Evolutionary conservation across 257 asterid genomes (phyloP).

Genomic region (Coffea canephora): DNA sequence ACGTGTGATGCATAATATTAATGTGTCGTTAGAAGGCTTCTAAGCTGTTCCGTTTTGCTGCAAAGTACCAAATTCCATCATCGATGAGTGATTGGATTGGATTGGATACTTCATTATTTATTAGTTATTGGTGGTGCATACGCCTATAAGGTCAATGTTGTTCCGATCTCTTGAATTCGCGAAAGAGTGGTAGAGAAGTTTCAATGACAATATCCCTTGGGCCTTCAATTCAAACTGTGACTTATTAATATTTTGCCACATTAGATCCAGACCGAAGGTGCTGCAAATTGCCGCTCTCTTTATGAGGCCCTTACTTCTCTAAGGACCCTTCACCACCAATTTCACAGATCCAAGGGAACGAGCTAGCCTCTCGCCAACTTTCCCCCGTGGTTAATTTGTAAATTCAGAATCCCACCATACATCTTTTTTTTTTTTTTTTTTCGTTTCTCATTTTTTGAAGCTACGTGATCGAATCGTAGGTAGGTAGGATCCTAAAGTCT

Average conservation of each 20-base stretch:
- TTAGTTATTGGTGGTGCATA: background rate
- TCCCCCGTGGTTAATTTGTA: background rate
- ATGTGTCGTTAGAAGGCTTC: background rate
- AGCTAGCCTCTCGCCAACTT: background rate
- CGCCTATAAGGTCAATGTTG: background rate
- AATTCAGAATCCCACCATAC: too few relatives aligned
- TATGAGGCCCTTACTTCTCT: background rate
- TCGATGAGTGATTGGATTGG: background rate
- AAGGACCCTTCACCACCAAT: background rate
- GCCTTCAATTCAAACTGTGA: background rate
- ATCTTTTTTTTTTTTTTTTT: too few relatives aligned
- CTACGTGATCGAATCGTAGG: too few relatives aligned
- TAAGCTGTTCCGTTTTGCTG: background rate
- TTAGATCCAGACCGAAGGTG: background rate
- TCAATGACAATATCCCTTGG: background rate
- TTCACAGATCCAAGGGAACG: background rate
- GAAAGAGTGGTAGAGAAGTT: background rate
- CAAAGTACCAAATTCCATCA: background rate
- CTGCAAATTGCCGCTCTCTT: slow-evolving; percentile 4
- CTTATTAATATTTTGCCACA: slow-evolving; percentile 8
- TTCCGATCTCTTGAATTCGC: background rate
- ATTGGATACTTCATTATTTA: background rate
- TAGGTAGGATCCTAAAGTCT: too few relatives aligned
- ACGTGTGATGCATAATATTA: background rate
- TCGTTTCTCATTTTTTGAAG: background rate